Evolutionary conservation across 176 grass and related monocot species (phyloP), one percentile per base, ranked within the genome.

Genomic region (Oryza meridionalis): DNA sequence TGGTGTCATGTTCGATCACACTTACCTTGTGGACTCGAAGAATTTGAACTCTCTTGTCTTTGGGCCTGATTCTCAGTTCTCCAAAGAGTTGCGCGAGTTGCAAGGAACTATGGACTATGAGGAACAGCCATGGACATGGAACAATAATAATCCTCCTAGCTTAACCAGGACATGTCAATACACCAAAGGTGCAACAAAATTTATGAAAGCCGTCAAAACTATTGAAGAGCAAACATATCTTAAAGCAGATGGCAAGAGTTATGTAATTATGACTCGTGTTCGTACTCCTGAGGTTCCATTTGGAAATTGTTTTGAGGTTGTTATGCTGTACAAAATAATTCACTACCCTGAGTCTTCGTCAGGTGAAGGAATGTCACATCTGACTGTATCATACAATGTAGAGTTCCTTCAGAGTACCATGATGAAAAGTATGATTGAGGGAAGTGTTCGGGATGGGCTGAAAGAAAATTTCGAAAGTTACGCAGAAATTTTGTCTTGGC

Each of bases 401-500:
- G 89, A 93, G 72, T 98, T 98, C 68, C 85, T 84, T 79, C 86
- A 91, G 77, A 95, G 75, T 46, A 98, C 92, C 19, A 12, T 98
- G 70, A 95, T 98, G 92, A 95, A 84, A 88, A 91, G 76, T 70
- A 77, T 98, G 80, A 98, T 98, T 8, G 92, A 93, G 81, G 82
- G 88, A 35, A 88, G 88, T 67, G 91, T 85, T 79, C 82, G 77
- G 75, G 86, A 93, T 6, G 91, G 95, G 31, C 72, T 98, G 11
- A 91, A 92, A 76, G 92, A 98, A 74, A 95, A 92, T 86, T 98
- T 91, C 8, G 87, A 93, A 84, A 85, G 69, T 62, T 93, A 93
- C 74, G 81, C 69, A 22, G 69, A 95, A 35, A 67, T 72, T 10
- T 72, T 98, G 76, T 91, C 76, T 67, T 88, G 74, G 76, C 85